Conservation (phyloP, 139 green algal species). For the Desmodesmus armatus region DNA sequence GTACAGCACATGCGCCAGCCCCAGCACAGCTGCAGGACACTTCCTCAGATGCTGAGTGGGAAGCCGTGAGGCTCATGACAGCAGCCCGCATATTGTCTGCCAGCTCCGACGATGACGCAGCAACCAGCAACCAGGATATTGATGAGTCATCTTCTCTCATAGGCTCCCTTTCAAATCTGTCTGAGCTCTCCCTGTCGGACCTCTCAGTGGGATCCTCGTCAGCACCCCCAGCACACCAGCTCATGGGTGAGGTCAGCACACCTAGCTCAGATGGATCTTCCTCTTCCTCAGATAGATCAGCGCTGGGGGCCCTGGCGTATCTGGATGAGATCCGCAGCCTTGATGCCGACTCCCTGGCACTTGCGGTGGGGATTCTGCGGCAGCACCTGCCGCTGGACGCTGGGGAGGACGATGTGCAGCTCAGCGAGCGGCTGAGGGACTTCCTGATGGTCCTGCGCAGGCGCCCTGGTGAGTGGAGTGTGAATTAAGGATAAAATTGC, state of each 20-base stretch:
- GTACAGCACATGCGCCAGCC: background rate
- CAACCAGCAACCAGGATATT: no score
- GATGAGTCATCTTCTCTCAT: no score
- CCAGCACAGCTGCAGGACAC: constrained; percentile 11
- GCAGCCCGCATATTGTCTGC: constrained; percentile 9
- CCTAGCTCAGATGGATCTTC: no score
- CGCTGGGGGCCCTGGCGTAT: background rate
- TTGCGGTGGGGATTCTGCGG: constrained; percentile 24
- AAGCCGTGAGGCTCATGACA: constrained; percentile 10
- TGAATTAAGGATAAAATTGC: background rate
- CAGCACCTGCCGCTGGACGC: constrained; percentile 1
- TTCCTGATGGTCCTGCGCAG: constrained; percentile 21
- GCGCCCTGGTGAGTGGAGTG: background rate
- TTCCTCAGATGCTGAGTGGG: background rate
- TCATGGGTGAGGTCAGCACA: no score
- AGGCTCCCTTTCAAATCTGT: no score
- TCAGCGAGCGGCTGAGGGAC: constrained; percentile 12
- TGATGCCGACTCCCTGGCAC: constrained; percentile 21
- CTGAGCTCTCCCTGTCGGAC: no score
- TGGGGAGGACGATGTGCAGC: constrained; percentile 3
- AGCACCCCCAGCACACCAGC: no score
- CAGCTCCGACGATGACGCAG: constrained; percentile 21
- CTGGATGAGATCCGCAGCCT: constrained; percentile 8
- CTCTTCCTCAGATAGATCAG: no score
- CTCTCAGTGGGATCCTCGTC: no score